Evolutionary conservation across 108 stramenopile genomes (phyloP).

Genomic region (Cyclostephanos invisitatus): DNA sequence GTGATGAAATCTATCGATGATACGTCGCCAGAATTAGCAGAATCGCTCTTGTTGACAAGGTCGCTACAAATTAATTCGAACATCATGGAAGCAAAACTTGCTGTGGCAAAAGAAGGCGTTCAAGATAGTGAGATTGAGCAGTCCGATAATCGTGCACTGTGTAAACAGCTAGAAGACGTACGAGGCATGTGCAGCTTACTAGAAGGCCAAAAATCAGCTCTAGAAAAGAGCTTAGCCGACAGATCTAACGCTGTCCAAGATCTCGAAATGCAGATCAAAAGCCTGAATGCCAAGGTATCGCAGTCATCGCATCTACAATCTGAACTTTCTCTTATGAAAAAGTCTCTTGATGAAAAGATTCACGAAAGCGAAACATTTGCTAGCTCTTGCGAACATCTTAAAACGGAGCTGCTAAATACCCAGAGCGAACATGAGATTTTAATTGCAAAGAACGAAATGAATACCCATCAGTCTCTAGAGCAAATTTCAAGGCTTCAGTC

Average conservation of each 20-base stretch:
- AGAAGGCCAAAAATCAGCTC: slow-evolving; percentile 25
- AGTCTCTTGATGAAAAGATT: slow-evolving; percentile 22
- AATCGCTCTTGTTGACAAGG: neutral
- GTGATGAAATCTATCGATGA: slow-evolving; percentile 22
- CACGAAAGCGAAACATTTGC: slow-evolving; percentile 19
- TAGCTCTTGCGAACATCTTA: slow-evolving; percentile 15
- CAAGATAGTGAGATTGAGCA: slow-evolving; percentile 7
- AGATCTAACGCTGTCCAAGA: neutral
- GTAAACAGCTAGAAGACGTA: slow-evolving; percentile 17
- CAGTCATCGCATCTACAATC: slow-evolving; percentile 21
- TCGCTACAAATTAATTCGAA: slow-evolving; percentile 7
- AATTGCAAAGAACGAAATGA: slow-evolving; percentile 11
- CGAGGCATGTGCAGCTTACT: slow-evolving; percentile 10
- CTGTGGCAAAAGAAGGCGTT: slow-evolving; percentile 1
- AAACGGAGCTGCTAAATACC: slow-evolving; percentile 21
- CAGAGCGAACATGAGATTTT: slow-evolving; percentile 7
- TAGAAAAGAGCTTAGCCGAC: slow-evolving; percentile 30
- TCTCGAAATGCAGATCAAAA: slow-evolving; percentile 23
- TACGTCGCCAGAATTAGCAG: slow-evolving; percentile 14
- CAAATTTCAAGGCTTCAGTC: slow-evolving; percentile 36
- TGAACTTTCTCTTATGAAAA: slow-evolving; percentile 12
- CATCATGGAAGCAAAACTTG: slow-evolving; percentile 17
- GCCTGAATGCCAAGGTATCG: slow-evolving; percentile 14
- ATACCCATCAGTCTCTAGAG: slow-evolving; percentile 9
- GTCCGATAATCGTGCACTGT: slow-evolving; percentile 28